Evolutionary conservation across 2,329 filamentous ascomycete species (phyloP), one percentile per base, ranked within the genome.

Genomic region (Ophiostoma himal-ulmi): DNA sequence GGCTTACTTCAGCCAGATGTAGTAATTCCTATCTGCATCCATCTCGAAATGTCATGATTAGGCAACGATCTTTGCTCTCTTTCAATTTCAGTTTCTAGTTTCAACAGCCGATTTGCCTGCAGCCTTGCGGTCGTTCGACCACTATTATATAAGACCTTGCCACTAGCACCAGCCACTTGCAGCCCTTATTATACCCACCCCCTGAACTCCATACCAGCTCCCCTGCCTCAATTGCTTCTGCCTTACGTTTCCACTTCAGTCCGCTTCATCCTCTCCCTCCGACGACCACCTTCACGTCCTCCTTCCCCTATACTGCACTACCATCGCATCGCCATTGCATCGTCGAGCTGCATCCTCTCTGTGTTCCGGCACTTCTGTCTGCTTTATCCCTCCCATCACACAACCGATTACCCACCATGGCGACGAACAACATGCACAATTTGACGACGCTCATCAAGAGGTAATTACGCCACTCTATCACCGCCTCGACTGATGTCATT

Each of bases 401-500:
- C 20, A n/a, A 44, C 6, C 26, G 5, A 48, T 39, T 75, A 75
- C 77, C 36, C 76, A 80, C 72, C 73, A 94, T 94, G 91, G 87
- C 90, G 75, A 83, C 88, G 73, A 91, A 86, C 81, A 92, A 93
- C 77, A 97, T 98, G 93, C 90, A 98, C 82, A 98, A 97, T 79
- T 83, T 99, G 73, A 96, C 93, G 48, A 99, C 95, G 70, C 88
- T 99, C 77, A 97, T 99, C 83, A 99, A 99, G 87, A 89, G 95
- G 95, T 98, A 87, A 76, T 87, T 82, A 73, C 68, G 3, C 57
- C 20, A 5, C 57, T 22, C 17, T 26, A 70, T n/a, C 69, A 68
- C 71, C 68, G 73, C 73, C 70, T 20, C 57, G 57, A 14, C 57
- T 34, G 22, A 62, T 62, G 57, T 62, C 57, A 30, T 30, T 60